Percentiles rank a stretch among this genome's conserved stretches.
Conservation (phyloP, 192 early-diverging fungal genomes). For the Backusella parvicylindrica region DNA sequence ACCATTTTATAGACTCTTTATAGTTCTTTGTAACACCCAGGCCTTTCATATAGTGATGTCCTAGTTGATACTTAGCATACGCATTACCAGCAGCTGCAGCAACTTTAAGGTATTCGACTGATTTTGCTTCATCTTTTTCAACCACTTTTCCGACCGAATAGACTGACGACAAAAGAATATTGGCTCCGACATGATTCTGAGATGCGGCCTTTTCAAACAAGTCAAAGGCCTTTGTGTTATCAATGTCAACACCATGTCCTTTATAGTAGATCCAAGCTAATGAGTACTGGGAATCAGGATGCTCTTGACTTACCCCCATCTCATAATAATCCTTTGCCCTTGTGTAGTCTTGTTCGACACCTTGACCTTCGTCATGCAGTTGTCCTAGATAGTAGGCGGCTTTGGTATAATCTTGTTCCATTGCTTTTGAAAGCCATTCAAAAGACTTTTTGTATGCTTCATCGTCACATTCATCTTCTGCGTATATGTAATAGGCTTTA, state of each 20-base stretch:
- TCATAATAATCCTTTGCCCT: not conserved
- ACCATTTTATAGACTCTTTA: not conserved
- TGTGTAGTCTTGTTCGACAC: not conserved
- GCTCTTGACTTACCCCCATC: not conserved
- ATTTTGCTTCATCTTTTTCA: not conserved
- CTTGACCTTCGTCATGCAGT: not conserved
- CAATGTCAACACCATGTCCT: not conserved
- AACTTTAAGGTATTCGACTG: not conserved
- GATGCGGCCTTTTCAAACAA: not conserved
- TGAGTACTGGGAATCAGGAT: not conserved
- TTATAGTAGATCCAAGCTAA: not conserved
- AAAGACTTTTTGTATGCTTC: not conserved
- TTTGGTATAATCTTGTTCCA: not conserved
- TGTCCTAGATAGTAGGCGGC: not conserved
- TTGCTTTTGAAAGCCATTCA: not conserved
- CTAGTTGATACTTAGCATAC: not conserved
- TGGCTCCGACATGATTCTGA: not conserved
- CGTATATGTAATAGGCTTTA: not conserved
- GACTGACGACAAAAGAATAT: not conserved
- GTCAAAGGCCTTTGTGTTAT: not conserved
- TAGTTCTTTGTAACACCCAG: not conserved
- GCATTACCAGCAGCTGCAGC: not conserved
- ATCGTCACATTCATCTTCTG: not conserved
- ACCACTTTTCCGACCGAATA: not conserved
- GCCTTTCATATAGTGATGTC: not conserved